A percentile compares a stretch with the other conserved stretches of the same genome.
Conservation (phyloP, 805 yeast genomes). For the Pichia cabralensis region DNA sequence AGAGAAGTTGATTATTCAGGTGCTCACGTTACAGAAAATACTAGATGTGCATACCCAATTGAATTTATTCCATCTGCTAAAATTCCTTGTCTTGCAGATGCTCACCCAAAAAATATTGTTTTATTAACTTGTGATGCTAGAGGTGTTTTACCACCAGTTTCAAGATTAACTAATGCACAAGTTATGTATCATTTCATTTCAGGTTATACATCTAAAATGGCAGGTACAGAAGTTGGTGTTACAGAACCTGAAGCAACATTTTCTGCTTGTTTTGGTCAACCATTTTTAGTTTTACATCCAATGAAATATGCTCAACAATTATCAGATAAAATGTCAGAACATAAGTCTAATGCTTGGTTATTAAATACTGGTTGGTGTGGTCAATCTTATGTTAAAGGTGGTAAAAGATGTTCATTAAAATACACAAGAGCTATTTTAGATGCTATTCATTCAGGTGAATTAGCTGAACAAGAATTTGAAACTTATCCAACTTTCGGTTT, state of each 20-base stretch:
- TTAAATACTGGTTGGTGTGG: constrained; percentile 99
- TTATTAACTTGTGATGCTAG: constrained; percentile 95
- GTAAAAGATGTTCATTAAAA: constrained; percentile 94
- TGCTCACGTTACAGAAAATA: constrained; percentile 83
- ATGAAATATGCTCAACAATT: constrained; percentile 96
- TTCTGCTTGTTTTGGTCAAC: constrained; percentile 99
- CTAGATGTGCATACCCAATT: constrained; percentile 97
- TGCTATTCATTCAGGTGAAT: constrained; percentile 86
- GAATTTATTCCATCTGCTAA: constrained; percentile 94
- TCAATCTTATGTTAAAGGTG: constrained; percentile 83
- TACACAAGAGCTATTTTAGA: constrained; percentile 95
- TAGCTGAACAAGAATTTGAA: constrained; percentile 73
- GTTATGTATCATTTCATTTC: constrained; percentile 98
- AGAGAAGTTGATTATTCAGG: constrained; percentile 83
- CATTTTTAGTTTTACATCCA: constrained; percentile 96
- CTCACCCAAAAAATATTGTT: constrained; percentile 87
- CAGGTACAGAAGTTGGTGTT: constrained; percentile 98
- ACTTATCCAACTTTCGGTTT: constrained; percentile 79
- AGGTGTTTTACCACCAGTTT: constrained; percentile 96
- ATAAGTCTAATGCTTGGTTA: constrained; percentile 90
- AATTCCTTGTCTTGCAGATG: constrained; percentile 84
- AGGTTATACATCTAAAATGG: constrained; percentile 98
- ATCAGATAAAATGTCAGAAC: constrained; percentile 81
- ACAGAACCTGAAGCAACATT: constrained; percentile 97
- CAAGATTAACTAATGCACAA: constrained; percentile 86